Percentiles rank a stretch among this genome's conserved stretches.
These are phyloP conservation scores for Penicillium ucsense DNA, from an alignment of 495 filamentous ascomycete genomes.

Conservation along the genomic window DNA sequence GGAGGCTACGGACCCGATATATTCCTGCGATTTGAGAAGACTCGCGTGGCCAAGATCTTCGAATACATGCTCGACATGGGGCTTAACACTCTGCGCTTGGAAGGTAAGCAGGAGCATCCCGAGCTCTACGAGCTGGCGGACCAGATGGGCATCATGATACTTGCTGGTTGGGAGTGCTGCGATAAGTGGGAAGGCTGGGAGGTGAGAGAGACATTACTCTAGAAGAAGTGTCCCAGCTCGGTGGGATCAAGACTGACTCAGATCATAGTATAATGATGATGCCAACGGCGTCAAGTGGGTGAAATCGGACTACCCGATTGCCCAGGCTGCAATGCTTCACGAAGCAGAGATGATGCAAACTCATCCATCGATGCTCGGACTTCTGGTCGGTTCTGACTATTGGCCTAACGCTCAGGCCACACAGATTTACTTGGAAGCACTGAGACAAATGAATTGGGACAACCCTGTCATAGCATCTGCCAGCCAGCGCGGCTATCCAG, in stretches of 20 bases:
- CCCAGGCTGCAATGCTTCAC: conserved; percentile 45
- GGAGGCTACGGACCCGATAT: conserved; percentile 52
- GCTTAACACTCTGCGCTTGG: conserved; percentile 52
- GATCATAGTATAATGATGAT: conserved; percentile 44
- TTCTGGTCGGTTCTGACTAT: conserved; percentile 52
- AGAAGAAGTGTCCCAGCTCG: no score
- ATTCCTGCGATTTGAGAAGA: conserved; percentile 46
- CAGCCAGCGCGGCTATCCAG: conserved; percentile 42
- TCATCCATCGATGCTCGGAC: conserved; percentile 47
- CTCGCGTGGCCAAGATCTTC: conserved; percentile 35
- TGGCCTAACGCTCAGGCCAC: conserved; percentile 52
- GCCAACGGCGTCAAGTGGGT: conserved; percentile 38
- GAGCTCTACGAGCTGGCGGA: conserved; percentile 50
- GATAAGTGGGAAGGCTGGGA: conserved; percentile 60
- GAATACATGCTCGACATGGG: conserved; percentile 48
- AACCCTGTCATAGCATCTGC: conserved; percentile 50
- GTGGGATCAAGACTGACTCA: background rate
- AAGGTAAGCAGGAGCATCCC: conserved; percentile 57
- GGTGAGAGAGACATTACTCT: conserved; percentile 8
- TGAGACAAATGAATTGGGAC: conserved; percentile 45
- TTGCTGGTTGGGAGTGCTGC: conserved; percentile 60
- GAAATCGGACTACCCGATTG: conserved; percentile 43
- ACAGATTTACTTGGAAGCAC: conserved; percentile 36
- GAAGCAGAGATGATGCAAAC: conserved; percentile 51
- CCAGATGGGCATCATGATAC: conserved; percentile 49